Evolutionary conservation across 345 rosid genomes (phyloP), one percentile per base, ranked within the genome.

Genomic region (Camelina neglecta): DNA sequence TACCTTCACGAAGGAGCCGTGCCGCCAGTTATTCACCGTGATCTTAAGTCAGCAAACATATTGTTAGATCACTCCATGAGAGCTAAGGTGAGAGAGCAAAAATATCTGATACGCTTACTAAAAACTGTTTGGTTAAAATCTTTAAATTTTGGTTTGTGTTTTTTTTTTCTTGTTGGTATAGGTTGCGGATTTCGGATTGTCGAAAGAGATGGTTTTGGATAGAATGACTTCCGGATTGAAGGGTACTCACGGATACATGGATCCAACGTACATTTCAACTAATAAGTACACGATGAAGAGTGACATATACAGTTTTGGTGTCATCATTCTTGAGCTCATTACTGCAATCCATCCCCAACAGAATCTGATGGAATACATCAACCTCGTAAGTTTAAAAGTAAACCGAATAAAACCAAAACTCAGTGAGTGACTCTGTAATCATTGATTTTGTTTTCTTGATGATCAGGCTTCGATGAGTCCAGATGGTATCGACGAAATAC

Each of bases 1-100:
- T 92, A 92, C 76, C 97, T 95, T 84, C 96, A 88, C 74, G 97
- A 92, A 84, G 97, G 99, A 82, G 97, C 99, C 15, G 94, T 89
- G 31, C 99, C 97, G 5, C 92, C 97, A 0, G 97, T 95, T 63
- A 86, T 95, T 51, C 99, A 95, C 68, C 93, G 99, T 23, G 99
- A 95, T 79, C 82, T 95, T n/a, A 95, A 90, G 83, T 90, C 99
- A 1, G 97, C 97, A 18, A 90, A 95, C 78, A 92, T 95, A 74
- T 75, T 92, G 77, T 73, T 95, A 82, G 99, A 95, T 73, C 86
- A 76, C 42, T 86, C 89, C 60, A 90, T 89, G 97, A 83, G 93
- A 77, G 99, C 97, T 68, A 95, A 92, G 93, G 97, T 92, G 48
- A 83, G 79, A 51, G 53, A 62, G 45, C 11, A 63, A 13, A 38